Percentiles rank a stretch among this genome's conserved stretches.
phyloP scores from a whole-genome alignment of 2,329 filamentous ascomycete genomes.

The Emergomyces pasteurianus region DNA sequence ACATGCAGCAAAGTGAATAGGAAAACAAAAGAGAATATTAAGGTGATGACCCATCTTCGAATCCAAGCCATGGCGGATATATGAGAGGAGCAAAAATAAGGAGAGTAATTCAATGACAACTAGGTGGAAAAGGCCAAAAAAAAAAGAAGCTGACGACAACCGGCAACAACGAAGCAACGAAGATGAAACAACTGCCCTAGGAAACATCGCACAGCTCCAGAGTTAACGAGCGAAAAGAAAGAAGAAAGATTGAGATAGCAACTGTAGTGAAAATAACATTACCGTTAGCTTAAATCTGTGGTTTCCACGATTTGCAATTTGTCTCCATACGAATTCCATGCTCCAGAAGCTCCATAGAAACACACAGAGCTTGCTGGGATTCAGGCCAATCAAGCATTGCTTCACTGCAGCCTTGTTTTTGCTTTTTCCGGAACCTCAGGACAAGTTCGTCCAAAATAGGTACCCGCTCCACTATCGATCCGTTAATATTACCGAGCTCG shows the following conservation, averaged over 20 bases:
- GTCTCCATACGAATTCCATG: background rate
- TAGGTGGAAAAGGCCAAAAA: background rate
- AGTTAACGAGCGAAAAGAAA: background rate
- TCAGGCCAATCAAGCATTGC: background rate
- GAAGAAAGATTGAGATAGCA: background rate
- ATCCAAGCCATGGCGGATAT: slow-evolving; percentile 2
- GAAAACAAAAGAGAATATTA: slow-evolving; percentile 7
- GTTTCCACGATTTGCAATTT: background rate
- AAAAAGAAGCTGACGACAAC: background rate
- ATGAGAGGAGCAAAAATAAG: background rate
- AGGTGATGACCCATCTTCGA: slow-evolving; percentile 7
- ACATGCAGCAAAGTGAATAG: slow-evolving; percentile 5
- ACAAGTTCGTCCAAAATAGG: too few relatives aligned
- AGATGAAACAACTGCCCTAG: background rate
- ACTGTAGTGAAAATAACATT: background rate
- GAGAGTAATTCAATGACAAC: background rate
- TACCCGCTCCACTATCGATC: too few relatives aligned
- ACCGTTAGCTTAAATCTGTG: background rate
- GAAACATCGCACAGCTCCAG: background rate
- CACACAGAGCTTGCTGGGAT: background rate
- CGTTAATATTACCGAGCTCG: too few relatives aligned
- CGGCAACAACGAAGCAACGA: background rate
- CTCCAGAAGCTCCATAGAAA: background rate
- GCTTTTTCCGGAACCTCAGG: background rate
- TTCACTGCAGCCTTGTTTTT: background rate